phyloP scores from a whole-genome alignment of 768 basidiomycete species.

The Sistotremastrum niveocremeum region DNA sequence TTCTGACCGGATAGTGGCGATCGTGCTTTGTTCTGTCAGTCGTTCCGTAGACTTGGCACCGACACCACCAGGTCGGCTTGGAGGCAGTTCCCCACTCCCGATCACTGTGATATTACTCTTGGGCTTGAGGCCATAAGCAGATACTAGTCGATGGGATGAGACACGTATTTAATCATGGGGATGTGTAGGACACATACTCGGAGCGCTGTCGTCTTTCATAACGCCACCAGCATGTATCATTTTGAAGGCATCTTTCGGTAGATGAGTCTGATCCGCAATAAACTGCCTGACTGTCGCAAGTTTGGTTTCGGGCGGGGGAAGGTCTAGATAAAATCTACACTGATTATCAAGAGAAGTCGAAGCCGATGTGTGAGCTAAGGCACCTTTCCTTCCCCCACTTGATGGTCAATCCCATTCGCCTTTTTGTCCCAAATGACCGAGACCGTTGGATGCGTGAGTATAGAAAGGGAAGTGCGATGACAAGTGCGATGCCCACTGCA shows the following conservation, averaged over 20 bases:
- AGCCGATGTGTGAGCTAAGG: conserved; percentile 5
- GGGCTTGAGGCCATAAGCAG: conserved; percentile 58
- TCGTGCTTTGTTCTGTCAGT: conserved; percentile 31
- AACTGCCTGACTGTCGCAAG: conserved; percentile 43
- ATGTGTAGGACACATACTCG: conserved; percentile 29
- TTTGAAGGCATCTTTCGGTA: conserved; percentile 61
- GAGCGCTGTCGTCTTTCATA: conserved; percentile 68
- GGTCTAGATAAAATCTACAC: conserved; percentile 29
- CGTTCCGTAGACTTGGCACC: not conserved
- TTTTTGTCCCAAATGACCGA: conserved; percentile 6
- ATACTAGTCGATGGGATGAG: conserved; percentile 30
- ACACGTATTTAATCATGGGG: not conserved
- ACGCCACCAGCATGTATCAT: conserved; percentile 84
- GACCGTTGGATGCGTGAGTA: conserved; percentile 14
- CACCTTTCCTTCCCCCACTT: conserved; percentile 38
- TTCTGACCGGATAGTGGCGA: conserved; percentile 43
- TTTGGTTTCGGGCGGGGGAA: conserved; percentile 45
- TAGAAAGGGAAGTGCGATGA: conserved; percentile 16
- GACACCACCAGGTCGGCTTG: conserved; percentile 9
- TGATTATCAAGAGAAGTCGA: conserved; percentile 4
- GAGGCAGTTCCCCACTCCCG: conserved; percentile 27
- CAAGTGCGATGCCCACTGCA: conserved; percentile 13
- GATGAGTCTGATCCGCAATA: conserved; percentile 62
- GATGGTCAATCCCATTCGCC: conserved; percentile 25
- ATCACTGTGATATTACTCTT: conserved; percentile 63